These are phyloP conservation scores for Xerocomus nothofagi DNA, from an alignment of 1,284 basidiomycete species.

Conservation along the genomic window DNA sequence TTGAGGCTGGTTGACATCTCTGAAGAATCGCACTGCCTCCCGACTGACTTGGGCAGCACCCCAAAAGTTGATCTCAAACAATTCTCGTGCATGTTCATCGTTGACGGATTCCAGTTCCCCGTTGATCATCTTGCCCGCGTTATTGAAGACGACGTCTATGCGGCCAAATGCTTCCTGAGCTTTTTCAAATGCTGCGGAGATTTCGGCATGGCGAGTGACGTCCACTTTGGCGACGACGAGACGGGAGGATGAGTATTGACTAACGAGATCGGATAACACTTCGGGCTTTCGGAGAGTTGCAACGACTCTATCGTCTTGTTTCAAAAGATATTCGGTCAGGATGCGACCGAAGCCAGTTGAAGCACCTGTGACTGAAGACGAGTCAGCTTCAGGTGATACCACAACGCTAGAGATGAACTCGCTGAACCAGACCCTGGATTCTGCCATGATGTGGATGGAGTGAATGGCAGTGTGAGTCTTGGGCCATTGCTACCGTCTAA, in stretches of 20 bases:
- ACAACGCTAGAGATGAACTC: not conserved
- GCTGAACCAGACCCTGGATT: conserved; percentile 22
- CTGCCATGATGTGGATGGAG: not conserved
- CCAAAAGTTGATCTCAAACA: conserved; percentile 41
- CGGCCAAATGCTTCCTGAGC: conserved; percentile 38
- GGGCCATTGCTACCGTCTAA: too few species aligned
- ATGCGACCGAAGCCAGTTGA: conserved; percentile 27
- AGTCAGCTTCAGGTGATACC: not conserved
- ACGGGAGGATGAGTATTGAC: conserved; percentile 27
- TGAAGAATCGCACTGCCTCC: conserved; percentile 38
- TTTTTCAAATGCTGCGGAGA: conserved; percentile 36
- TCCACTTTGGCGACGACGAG: conserved; percentile 42
- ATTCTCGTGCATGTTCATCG: conserved; percentile 26
- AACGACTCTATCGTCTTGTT: conserved; percentile 35
- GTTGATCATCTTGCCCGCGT: conserved; percentile 20
- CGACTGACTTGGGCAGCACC: conserved; percentile 34
- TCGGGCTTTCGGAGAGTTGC: conserved; percentile 37
- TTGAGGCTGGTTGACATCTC: conserved; percentile 37
- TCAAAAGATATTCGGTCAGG: conserved; percentile 24
- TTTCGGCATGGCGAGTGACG: conserved; percentile 33
- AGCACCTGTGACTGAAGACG: conserved; percentile 24
- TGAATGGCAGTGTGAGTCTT: too few species aligned
- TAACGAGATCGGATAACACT: conserved; percentile 31
- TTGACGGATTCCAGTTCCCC: conserved; percentile 24
- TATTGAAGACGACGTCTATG: conserved; percentile 45